Base-by-base conservation (phyloP, 306 rosid genomes). In the Malus asiatica region DNA sequence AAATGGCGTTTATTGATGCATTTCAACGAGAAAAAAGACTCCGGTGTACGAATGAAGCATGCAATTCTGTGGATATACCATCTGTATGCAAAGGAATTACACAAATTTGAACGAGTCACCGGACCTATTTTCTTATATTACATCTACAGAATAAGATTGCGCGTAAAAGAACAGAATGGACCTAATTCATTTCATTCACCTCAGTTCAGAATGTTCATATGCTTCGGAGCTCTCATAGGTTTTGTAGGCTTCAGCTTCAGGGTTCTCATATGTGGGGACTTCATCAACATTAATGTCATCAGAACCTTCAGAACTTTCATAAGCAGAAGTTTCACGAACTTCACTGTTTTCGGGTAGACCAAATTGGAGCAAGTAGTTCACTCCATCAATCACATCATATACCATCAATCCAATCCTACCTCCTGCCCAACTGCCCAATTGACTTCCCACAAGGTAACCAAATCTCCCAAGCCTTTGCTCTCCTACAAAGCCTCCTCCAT, bases 371-470 rank as follows among this genome's bases (percentile, higher is more conserved):
- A 92, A 53, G 89, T 76, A 87, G 82, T 88, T 88, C 79, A 90
- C 79, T 76, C 89, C 97, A 83, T 87, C 89, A 68, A 83, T 84
- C 79, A 92, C 90, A 81, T 92, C 98, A 84, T 96, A 88, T 4
- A 86, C 63, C 99, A 90, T 90, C 29, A 96, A 77, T 29, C 97
- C 99, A 29, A 92, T 76, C 77, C 96, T 89, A 86, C 96, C 99
- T 57, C 99, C 99, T 75, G 88, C 45, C 98, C 97, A 92, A 84
- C 98, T 92, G 5, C 99, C 99, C 75, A 87, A 20, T 14, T 87
- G 90, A 83, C 99, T 92, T 83, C 98, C 99, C 45, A 89, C 82
- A 75, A 90, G 96, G 82, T 92, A 90, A 71, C 99, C 99, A 70
- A 92, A 66, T 83, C 91, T 87, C 69, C 98, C 97, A 51, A 90